These are phyloP conservation scores for Oryza brachyantha DNA, from an alignment of 176 grass and related monocot genomes.

Conservation along the genomic window DNA sequence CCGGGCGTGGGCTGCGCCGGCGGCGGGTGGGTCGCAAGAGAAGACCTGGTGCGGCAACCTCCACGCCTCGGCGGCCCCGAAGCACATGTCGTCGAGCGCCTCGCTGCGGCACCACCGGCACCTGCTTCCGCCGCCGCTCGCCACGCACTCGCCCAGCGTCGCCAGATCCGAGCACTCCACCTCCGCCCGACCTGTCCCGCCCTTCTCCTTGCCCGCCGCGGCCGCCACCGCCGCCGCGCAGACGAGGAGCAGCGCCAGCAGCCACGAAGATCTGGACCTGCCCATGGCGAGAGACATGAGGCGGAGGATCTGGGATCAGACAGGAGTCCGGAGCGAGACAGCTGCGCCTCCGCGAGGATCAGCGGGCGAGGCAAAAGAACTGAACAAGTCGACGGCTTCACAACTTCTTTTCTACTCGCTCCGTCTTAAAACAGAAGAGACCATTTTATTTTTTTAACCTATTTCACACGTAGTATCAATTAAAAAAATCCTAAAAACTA, in stretches of 20 bases:
- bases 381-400: neutral
- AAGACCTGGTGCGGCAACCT: constrained; percentile 80
- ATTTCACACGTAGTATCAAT: too few species aligned
- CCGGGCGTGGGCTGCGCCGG: neutral
- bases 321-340: neutral
- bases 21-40: constrained; percentile 47
- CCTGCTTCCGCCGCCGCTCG: constrained; percentile 31
- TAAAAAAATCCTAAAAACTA: too few species aligned
- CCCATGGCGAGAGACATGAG: neutral
- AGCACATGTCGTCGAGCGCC: constrained; percentile 93
- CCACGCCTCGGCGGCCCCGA: constrained; percentile 74
- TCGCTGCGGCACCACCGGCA: constrained; percentile 90
- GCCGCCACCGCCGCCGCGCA: neutral
- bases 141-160: constrained; percentile 42
- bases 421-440: too few species aligned
- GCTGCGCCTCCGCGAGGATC: neutral
- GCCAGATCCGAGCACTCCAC: constrained; percentile 52
- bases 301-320: neutral
- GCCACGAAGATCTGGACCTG: constrained; percentile 23
- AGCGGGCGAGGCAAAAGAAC: neutral
- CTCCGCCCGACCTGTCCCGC: neutral
- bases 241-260: constrained; percentile 23
- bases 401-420: neutral
- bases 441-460: too few species aligned
- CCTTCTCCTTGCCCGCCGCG: neutral